Evolutionary conservation across 371 early-diverging fungal species (phyloP).

Genomic region (Mucor racemosus): DNA sequence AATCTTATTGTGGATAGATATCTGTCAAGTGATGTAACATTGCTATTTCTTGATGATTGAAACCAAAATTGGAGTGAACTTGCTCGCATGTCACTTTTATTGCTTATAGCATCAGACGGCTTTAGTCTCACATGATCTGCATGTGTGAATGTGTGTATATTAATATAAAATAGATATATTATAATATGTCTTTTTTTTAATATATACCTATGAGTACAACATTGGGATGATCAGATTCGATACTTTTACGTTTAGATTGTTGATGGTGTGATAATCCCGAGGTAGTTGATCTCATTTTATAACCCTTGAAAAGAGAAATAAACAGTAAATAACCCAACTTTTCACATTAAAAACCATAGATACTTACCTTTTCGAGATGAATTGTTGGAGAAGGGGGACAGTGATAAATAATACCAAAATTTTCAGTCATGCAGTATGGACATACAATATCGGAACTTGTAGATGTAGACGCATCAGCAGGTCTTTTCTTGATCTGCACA

Average conservation of each 20-base stretch:
- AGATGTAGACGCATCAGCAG: constrained; percentile 32
- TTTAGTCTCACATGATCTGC: constrained; percentile 29
- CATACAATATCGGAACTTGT: constrained; percentile 54
- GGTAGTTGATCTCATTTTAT: constrained; percentile 17
- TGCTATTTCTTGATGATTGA: constrained; percentile 25
- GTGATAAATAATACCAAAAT: constrained; percentile 26
- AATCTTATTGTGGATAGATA: constrained; percentile 61
- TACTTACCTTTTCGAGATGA: constrained; percentile 7
- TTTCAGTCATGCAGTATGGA: constrained; percentile 80
- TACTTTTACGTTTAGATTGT: constrained; percentile 15
- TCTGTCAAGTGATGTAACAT: constrained; percentile 30
- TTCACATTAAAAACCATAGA: neutral
- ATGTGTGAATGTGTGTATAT: neutral
- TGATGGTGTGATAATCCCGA: constrained; percentile 12
- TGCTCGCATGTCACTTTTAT: constrained; percentile 1
- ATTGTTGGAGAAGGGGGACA: neutral
- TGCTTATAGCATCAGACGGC: neutral
- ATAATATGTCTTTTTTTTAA: neutral
- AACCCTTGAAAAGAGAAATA: neutral
- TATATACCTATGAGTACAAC: constrained; percentile 26
- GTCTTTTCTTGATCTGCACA: constrained; percentile 83
- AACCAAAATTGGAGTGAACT: constrained; percentile 18
- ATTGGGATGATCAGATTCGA: constrained; percentile 14
- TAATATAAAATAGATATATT: neutral
- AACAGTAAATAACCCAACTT: neutral